A percentile compares a stretch with the other conserved stretches of the same genome.
phyloP scores from a whole-genome alignment of 345 rosid species.

The Gynandropsis gynandra region DNA sequence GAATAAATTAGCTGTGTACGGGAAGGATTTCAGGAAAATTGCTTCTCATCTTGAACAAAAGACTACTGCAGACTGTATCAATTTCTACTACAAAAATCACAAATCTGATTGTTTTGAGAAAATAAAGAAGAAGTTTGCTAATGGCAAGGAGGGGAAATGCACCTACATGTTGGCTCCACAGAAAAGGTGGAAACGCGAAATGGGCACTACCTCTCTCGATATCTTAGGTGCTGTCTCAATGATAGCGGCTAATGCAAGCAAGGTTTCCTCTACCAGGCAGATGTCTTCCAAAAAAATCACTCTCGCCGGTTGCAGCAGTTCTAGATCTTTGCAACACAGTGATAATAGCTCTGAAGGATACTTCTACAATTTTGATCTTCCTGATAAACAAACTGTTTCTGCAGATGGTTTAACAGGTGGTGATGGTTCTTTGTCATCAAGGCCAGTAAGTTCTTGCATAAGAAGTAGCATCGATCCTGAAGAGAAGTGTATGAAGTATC shows the following conservation, averaged over 20 bases:
- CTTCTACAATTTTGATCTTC: conserved; percentile 40
- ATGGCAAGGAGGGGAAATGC: conserved; percentile 49
- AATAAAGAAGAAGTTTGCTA: conserved; percentile 58
- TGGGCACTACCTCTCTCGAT: conserved; percentile 68
- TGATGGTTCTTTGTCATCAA: conserved; percentile 79
- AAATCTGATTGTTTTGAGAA: conserved; percentile 85
- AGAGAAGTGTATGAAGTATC: conserved; percentile 36
- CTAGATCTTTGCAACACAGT: conserved; percentile 34
- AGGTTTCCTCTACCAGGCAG: conserved; percentile 30
- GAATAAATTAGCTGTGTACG: conserved; percentile 56
- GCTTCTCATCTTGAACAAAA: conserved; percentile 82
- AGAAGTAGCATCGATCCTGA: conserved; percentile 56
- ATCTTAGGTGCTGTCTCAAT: conserved; percentile 70
- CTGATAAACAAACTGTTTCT: conserved; percentile 66
- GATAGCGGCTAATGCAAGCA: conserved; percentile 63
- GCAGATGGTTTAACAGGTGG: conserved; percentile 67
- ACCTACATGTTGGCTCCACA: conserved; percentile 52
- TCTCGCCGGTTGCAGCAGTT: conserved; percentile 37
- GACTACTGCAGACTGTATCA: conserved; percentile 92
- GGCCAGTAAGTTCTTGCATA: conserved; percentile 79
- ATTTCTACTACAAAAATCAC: conserved; percentile 96
- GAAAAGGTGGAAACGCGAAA: conserved; percentile 63
- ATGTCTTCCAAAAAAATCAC: conserved; percentile 37
- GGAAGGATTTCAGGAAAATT: conserved; percentile 83
- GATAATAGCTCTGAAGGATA: conserved; percentile 42